Base-by-base conservation (phyloP, 257 asterid genomes). In the Forsythia suspensa region DNA sequence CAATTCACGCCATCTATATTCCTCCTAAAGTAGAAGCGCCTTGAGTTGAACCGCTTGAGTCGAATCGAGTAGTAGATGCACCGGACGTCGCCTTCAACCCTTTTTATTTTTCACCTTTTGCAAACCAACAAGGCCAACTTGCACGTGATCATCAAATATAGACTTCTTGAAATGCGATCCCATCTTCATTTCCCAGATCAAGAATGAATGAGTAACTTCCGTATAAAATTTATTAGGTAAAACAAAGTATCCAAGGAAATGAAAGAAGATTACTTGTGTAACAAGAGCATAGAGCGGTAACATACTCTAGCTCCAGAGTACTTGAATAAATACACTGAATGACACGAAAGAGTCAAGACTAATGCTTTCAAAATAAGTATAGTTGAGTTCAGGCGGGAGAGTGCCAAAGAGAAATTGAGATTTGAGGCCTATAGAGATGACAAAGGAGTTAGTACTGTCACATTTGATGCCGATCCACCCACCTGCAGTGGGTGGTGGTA, bases 131-230 rank as follows among this genome's bases (percentile, higher is more conserved):
- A 95, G 94, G 75, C 99, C 94, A 6, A 40, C 94, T 91, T 91
- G 99, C 74, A 95, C 84, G 38, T 92, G 97, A 79, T 92, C 97
- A 0, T 93, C 97, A 39, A 95, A 95, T 83, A 95, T 92, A 13
- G 99, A 90, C 80, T 88, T 93, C 89, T 95, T 95, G 91, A 92
- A 95, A 82, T 90, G 83, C 11, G 96, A 93, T 75, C 99, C 99
- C 99, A 95, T 95, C 99, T 95, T 42, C 77, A 21, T 78, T 77
- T 52, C 59, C 73, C 67, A 15, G 15, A 39, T 24, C 63, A 78
- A 71, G 24, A 24, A 24, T 24, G 55, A 10, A 41, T 1, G 6
- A 20, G 18, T 12, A 6, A 4, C 18, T 12, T 12, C 18, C n/a
- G 21, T 10, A n/a, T 71, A 41, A 21, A 15, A 29, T 34, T 0